Evolutionary conservation across 768 basidiomycete species (phyloP).

Genomic region (Pleurotus tuber-regium): DNA sequence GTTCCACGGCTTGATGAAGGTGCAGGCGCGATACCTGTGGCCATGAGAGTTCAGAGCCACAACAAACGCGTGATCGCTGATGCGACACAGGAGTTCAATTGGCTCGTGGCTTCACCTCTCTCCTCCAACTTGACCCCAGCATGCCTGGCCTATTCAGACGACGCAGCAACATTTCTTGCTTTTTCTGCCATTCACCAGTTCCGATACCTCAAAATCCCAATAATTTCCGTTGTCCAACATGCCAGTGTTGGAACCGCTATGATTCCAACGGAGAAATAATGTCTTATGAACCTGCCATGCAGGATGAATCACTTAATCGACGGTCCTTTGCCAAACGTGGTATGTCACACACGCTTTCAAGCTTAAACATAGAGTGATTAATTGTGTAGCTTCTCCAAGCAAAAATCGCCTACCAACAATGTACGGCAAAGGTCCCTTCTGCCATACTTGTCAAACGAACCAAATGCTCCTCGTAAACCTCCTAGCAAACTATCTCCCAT

Average conservation of each 20-base stretch:
- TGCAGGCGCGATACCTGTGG: constrained; percentile 49
- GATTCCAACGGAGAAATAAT: constrained; percentile 71
- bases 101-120: constrained; percentile 4
- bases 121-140: constrained; percentile 14
- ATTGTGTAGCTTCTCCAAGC: constrained; percentile 55
- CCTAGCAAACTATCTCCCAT: constrained; percentile 85
- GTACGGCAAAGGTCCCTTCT: constrained; percentile 68
- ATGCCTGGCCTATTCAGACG: constrained; percentile 54
- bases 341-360: constrained; percentile 27
- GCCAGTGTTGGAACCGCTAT: constrained; percentile 74
- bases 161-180: constrained; percentile 53
- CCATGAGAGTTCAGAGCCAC: constrained; percentile 25
- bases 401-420: constrained; percentile 66
- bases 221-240: constrained; percentile 65
- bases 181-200: constrained; percentile 61
- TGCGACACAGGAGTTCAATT: no score
- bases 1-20: constrained; percentile 61
- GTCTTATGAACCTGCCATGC: constrained; percentile 88
- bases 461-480: constrained; percentile 86
- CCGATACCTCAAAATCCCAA: constrained; percentile 45
- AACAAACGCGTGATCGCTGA: no score
- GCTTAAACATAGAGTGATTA: neutral
- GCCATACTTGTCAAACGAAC: constrained; percentile 89
- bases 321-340: constrained; percentile 73
- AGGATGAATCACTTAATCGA: constrained; percentile 70